These are phyloP conservation scores for Hypoxylon lienhwacheense DNA, from an alignment of 495 filamentous ascomycete species.

Conservation along the genomic window DNA sequence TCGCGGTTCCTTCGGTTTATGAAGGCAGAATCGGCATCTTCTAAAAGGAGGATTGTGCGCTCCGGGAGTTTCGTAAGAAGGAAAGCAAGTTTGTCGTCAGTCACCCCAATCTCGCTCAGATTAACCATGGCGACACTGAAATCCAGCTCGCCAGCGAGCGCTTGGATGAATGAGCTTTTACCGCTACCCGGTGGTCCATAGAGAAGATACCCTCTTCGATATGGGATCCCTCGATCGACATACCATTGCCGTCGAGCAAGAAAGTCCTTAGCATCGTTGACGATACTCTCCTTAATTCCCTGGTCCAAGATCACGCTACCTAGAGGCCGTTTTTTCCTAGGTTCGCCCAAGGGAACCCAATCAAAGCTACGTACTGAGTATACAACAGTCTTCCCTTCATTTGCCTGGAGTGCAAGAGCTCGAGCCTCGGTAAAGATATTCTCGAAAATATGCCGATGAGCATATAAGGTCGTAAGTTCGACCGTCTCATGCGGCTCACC, in stretches of 20 bases:
- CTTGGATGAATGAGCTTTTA: constrained; percentile 96
- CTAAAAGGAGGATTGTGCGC: constrained; percentile 82
- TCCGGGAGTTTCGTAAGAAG: constrained; percentile 85
- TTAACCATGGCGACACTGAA: constrained; percentile 95
- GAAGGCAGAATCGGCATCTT: constrained; percentile 96
- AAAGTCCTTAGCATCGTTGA: constrained; percentile 84
- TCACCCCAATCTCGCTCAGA: constrained; percentile 87
- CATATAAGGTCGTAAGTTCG: constrained; percentile 87
- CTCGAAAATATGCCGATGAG: constrained; percentile 81
- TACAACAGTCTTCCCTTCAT: constrained; percentile 93
- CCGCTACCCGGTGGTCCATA: constrained; percentile 94
- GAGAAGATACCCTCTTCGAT: constrained; percentile 88
- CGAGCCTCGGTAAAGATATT: constrained; percentile 85
- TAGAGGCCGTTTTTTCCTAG: constrained; percentile 82
- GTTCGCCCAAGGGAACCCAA: constrained; percentile 86
- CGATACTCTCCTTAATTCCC: constrained; percentile 83
- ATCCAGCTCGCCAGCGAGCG: constrained; percentile 85
- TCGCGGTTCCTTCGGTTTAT: constrained; percentile 75
- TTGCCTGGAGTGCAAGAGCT: constrained; percentile 67
- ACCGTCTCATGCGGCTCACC: constrained; percentile 94
- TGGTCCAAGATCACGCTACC: constrained; percentile 85
- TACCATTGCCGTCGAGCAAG: constrained; percentile 82
- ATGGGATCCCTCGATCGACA: constrained; percentile 90
- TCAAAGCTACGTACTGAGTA: constrained; percentile 79
- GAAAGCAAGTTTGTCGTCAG: constrained; percentile 87